These are phyloP conservation scores for Cryptosporidium viatorum DNA, from an alignment of 169 alveolate species.

Conservation along the genomic window DNA sequence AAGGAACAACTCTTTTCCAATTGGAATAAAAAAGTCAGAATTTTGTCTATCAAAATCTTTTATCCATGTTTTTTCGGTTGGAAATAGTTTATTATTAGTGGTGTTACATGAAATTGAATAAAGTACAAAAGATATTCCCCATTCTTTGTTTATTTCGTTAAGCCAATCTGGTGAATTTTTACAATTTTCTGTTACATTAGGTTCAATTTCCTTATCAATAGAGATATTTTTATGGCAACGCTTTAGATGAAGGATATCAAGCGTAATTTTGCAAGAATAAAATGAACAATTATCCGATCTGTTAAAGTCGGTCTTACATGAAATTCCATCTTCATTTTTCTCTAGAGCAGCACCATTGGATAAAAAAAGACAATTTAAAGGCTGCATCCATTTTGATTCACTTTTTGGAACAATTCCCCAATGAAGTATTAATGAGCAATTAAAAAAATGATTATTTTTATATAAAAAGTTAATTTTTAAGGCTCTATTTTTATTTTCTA, in stretches of 20 bases:
- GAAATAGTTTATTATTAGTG: not conserved
- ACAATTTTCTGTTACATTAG: constrained; percentile 30
- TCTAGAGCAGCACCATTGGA: constrained; percentile 44
- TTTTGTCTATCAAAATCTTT: constrained; percentile 4
- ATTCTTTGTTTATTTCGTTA: constrained; percentile 17
- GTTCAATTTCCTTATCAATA: not conserved
- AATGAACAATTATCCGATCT: not conserved
- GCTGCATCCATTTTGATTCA: constrained; percentile 48
- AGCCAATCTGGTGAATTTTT: constrained; percentile 36
- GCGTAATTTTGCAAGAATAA: constrained; percentile 25
- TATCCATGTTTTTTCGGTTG: constrained; percentile 12
- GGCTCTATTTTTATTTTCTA: not conserved
- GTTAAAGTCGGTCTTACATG: constrained; percentile 6
- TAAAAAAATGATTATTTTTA: too few relatives aligned
- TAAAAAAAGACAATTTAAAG: constrained; percentile 44
- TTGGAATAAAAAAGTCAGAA: constrained; percentile 55
- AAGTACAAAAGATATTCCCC: constrained; percentile 57
- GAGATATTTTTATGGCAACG: not conserved
- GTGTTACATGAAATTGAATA: not conserved
- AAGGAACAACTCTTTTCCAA: constrained; percentile 16
- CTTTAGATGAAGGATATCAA: constrained; percentile 19
- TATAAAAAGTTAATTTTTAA: constrained; percentile 11
- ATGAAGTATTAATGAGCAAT: constrained; percentile 19
- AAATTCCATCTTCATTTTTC: constrained; percentile 47
- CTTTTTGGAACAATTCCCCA: constrained; percentile 47